Percentiles rank a stretch among this genome's conserved stretches.
Evolutionary conservation across 768 basidiomycete genomes (phyloP).

Genomic region (Mycena latifolia): DNA sequence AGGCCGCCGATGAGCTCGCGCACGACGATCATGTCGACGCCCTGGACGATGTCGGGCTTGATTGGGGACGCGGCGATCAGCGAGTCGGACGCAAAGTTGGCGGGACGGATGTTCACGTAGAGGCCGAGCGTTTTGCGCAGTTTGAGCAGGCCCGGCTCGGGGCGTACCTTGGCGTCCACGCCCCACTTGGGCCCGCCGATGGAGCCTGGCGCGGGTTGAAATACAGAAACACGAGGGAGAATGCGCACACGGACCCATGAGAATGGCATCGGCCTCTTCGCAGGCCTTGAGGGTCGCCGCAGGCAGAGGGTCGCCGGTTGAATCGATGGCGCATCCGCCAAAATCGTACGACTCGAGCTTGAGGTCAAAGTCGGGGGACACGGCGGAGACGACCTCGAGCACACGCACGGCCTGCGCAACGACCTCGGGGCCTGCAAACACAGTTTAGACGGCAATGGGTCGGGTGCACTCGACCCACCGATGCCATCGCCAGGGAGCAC

Average conservation of each 20-base stretch:
- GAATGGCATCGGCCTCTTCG: slow-evolving; percentile 92
- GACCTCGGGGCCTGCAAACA: slow-evolving; percentile 84
- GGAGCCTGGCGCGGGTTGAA: slow-evolving; percentile 67
- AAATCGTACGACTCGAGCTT: slow-evolving; percentile 83
- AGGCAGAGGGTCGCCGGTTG: slow-evolving; percentile 86
- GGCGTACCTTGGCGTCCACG: slow-evolving; percentile 87
- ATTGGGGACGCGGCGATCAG: slow-evolving; percentile 91
- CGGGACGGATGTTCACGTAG: slow-evolving; percentile 98
- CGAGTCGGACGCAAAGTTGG: slow-evolving; percentile 93
- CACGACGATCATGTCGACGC: slow-evolving; percentile 93
- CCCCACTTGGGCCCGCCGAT: slow-evolving; percentile 99
- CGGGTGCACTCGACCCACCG: slow-evolving; percentile 61
- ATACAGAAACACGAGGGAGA: background rate
- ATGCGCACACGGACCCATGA: slow-evolving; percentile 77
- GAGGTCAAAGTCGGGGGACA: slow-evolving; percentile 75
- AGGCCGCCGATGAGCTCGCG: slow-evolving; percentile 97
- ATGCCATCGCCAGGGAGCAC: slow-evolving; percentile 98
- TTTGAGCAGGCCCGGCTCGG: slow-evolving; percentile 89
- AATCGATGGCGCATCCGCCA: slow-evolving; percentile 95
- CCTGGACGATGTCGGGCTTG: slow-evolving; percentile 83
- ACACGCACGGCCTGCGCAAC: slow-evolving; percentile 87
- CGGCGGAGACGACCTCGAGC: slow-evolving; percentile 76
- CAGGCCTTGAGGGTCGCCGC: slow-evolving; percentile 89
- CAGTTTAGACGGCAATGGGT: slow-evolving; percentile 8
- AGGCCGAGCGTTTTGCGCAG: slow-evolving; percentile 94